Percentiles rank a stretch among this genome's conserved stretches.
phyloP scores from a whole-genome alignment of 2,329 filamentous ascomycete genomes.

The Pseudogymnoascus sp. region DNA sequence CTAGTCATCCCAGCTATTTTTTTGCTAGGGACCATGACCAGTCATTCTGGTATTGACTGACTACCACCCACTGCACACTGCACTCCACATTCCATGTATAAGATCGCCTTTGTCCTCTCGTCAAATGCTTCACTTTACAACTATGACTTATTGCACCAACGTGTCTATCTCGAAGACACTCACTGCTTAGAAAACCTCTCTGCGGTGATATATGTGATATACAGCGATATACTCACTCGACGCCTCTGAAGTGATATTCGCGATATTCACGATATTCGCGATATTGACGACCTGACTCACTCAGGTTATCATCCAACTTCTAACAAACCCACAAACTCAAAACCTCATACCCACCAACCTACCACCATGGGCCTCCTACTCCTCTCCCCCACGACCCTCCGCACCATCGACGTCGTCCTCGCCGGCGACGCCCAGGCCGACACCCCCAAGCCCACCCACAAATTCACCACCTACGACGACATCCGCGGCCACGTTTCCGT shows the following conservation, averaged over 20 bases:
- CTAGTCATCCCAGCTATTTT: neutral
- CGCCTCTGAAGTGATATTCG: neutral
- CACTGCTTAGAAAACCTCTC: neutral
- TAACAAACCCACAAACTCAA: neutral
- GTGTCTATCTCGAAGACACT: neutral
- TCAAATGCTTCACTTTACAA: neutral
- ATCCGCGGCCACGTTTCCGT: neutral
- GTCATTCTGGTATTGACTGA: neutral
- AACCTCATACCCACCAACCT: neutral
- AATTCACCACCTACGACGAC: slow-evolving; percentile 1
- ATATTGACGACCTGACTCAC: neutral
- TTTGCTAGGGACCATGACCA: neutral
- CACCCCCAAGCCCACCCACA: neutral
- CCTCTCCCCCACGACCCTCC: neutral
- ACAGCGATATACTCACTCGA: neutral
- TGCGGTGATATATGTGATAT: neutral
- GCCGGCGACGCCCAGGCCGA: neutral
- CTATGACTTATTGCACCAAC: neutral
- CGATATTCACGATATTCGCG: too few species aligned
- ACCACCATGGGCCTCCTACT: neutral
- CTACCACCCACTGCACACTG: neutral
- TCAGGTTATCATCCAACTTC: neutral
- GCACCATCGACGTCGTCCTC: neutral
- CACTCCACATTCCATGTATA: neutral
- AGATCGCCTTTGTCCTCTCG: neutral